phyloP scores from a whole-genome alignment of 495 filamentous ascomycete species.

The Darksidea phi region DNA sequence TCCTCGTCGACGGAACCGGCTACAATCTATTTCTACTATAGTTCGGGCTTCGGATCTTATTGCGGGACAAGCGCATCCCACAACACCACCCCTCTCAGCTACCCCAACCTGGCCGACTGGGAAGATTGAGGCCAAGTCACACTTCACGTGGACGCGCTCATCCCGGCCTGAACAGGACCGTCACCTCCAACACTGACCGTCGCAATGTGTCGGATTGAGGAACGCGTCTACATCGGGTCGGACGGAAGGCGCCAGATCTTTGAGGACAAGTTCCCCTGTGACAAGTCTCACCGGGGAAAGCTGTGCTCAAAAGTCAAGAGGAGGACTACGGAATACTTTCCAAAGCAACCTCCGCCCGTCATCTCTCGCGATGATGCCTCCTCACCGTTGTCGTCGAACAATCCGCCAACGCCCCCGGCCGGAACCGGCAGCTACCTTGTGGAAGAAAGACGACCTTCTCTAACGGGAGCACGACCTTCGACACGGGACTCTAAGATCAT shows the following conservation, averaged over 20 bases:
- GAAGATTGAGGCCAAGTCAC: slow-evolving; percentile 5
- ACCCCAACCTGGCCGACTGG: slow-evolving; percentile 3
- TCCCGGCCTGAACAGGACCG: slow-evolving; percentile 4
- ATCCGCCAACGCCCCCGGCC: slow-evolving; percentile 28
- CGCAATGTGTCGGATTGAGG: slow-evolving; percentile 31
- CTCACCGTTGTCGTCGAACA: slow-evolving; percentile 23
- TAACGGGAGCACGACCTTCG: slow-evolving; percentile 12
- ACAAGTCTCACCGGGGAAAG: slow-evolving; percentile 7
- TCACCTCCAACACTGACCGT: not conserved
- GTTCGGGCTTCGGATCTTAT: slow-evolving; percentile 29
- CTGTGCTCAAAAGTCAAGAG: slow-evolving; percentile 19
- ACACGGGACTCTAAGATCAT: slow-evolving; percentile 27
- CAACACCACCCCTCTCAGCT: not conserved
- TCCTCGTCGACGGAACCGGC: not conserved
- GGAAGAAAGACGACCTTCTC: slow-evolving; percentile 16
- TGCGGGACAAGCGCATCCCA: slow-evolving; percentile 12
- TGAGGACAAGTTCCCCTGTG: slow-evolving; percentile 19
- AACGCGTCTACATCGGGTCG: slow-evolving; percentile 23
- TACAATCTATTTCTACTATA: slow-evolving; percentile 18
- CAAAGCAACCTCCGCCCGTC: slow-evolving; percentile 7
- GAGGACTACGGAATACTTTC: slow-evolving; percentile 21
- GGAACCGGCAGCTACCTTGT: slow-evolving; percentile 27
- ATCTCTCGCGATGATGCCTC: slow-evolving; percentile 22
- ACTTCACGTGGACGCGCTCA: not conserved
- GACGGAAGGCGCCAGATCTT: slow-evolving; percentile 21